These are phyloP conservation scores for Paraconiothyrium sp. DNA, from an alignment of 2,329 filamentous ascomycete genomes.

Conservation along the genomic window DNA sequence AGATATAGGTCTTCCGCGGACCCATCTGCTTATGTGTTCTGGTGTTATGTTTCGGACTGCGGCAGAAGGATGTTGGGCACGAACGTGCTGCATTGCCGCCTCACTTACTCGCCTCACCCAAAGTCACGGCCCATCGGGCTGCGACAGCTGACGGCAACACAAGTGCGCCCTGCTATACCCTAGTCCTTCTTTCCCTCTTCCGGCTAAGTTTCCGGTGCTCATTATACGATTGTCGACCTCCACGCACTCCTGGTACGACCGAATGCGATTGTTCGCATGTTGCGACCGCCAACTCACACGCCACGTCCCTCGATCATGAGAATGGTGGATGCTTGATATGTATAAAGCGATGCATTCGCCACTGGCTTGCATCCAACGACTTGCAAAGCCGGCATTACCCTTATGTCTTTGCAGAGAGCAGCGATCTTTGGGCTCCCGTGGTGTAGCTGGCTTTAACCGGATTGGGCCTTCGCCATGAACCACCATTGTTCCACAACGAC, in stretches of 20 bases:
- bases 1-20: background rate
- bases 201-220: background rate
- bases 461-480: conserved; percentile 16
- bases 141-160: conserved; percentile 10
- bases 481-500: conserved; percentile 11
- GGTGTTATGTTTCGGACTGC: background rate
- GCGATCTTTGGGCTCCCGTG: conserved; percentile 13
- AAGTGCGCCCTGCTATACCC: conserved; percentile 12
- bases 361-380: conserved; percentile 14
- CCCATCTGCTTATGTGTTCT: background rate
- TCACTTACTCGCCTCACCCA: conserved; percentile 18
- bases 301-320: conserved; percentile 6
- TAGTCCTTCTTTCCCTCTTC: conserved; percentile 1
- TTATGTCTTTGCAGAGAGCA: background rate
- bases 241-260: conserved; percentile 1
- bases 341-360: conserved; percentile 19
- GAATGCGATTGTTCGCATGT: conserved; percentile 9
- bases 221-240: background rate
- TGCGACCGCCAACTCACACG: conserved; percentile 14
- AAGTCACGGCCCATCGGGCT: conserved; percentile 10
- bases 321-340: background rate
- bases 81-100: conserved; percentile 15
- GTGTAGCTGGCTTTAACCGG: conserved; percentile 16
- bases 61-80: conserved; percentile 15
- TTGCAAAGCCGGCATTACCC: conserved; percentile 4